Evolutionary conservation across 345 rosid species (phyloP), one percentile per base, ranked within the genome.

Genomic region (Arabidopsis thaliana): DNA sequence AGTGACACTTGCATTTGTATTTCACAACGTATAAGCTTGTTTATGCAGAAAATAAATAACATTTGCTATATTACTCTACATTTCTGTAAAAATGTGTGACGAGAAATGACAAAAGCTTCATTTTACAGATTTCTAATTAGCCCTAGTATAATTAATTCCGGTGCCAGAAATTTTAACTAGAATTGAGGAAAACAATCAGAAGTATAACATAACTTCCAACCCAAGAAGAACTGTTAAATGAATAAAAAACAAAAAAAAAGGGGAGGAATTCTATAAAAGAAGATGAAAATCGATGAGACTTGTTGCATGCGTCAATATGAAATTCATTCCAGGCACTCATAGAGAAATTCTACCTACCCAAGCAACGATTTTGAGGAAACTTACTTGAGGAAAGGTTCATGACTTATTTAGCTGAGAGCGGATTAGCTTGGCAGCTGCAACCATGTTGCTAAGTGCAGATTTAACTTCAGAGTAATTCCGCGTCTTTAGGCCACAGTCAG

Each of bases 401-500:
- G 76, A 49, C 40, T 75, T 76, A 30, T 52, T 45, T 59, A 81
- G 75, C 71, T 85, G 72, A 72, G 84, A 66, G 70, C 90, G 88
- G 76, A 85, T 80, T 59, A 78, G 81, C 80, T 87, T 87, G 70
- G 90, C 84, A 40, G 88, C 86, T 20, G 83, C 72, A 72, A 87
- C 90, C 90, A 85, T 87, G 83, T 85, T 83, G 49, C 67, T 68
- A 62, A 87, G 85, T 24, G 90, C 87, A 2, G 85, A 83, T 79
- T 84, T 83, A 62, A 87, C 90, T 73, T 87, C 90, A 2, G 79
- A 9, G 67, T 87, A 87, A 69, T 87, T 87, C 59, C 87, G 83
- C 3, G 87, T 87, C 82, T 87, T 87, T 62, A 87, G 84, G 52
- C 90, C 88, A 60, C 90, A 86, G 73, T 86, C 88, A 41, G 88